Conservation (phyloP, 2,329 filamentous ascomycete species). For the Catunica adiposa region DNA sequence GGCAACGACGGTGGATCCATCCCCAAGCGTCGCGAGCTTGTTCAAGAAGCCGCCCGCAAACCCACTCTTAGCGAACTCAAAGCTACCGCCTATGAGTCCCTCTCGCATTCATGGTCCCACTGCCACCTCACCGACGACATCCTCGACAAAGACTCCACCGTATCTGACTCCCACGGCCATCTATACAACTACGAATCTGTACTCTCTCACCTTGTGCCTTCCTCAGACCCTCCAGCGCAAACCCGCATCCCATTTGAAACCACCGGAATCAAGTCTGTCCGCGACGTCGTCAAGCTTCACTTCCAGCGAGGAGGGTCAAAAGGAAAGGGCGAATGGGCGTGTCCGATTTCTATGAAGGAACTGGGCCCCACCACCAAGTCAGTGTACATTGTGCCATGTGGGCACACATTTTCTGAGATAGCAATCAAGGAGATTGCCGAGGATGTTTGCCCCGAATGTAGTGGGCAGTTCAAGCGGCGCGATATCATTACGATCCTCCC, state of each 20-base stretch:
- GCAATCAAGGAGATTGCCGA: conserved; percentile 68
- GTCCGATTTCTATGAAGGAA: conserved; percentile 74
- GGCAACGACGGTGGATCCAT: conserved; percentile 97
- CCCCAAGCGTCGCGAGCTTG: conserved; percentile 85
- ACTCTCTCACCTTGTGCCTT: conserved; percentile 38
- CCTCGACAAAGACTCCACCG: conserved; percentile 51
- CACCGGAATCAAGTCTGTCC: conserved; percentile 57
- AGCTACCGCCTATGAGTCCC: conserved; percentile 69
- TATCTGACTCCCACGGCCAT: conserved; percentile 68
- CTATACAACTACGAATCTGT: conserved; percentile 93
- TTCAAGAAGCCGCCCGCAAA: conserved; percentile 75
- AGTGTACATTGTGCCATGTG: conserved; percentile 86
- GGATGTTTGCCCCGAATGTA: conserved; percentile 52
- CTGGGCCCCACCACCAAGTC: conserved; percentile 63
- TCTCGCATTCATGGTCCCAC: conserved; percentile 71
- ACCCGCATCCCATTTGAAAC: conserved; percentile 26
- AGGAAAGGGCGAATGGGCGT: conserved; percentile 43
- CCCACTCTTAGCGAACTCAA: conserved; percentile 77
- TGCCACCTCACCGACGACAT: conserved; percentile 72
- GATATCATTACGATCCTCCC: conserved; percentile 77
- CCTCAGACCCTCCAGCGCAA: conserved; percentile 20
- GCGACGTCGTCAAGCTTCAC: conserved; percentile 74
- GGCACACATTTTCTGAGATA: conserved; percentile 80
- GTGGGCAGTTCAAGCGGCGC: conserved; percentile 50
- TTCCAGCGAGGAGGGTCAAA: conserved; percentile 38